These are phyloP conservation scores for Kregervanrija pseudodelftensis DNA, from an alignment of 805 yeast species.

Conservation along the genomic window DNA sequence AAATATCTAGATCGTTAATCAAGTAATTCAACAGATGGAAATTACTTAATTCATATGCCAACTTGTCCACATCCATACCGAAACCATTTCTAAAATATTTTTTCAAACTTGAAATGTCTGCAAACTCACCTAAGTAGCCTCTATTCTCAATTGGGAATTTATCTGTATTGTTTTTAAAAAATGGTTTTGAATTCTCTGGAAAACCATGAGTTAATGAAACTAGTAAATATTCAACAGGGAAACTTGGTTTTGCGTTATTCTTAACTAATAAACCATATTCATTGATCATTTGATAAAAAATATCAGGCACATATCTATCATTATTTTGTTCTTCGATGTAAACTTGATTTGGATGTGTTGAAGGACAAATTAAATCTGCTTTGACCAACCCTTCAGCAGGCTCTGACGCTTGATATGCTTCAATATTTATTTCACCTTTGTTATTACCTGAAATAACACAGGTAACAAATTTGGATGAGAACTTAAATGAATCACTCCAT, in stretches of 20 bases:
- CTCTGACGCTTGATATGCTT: slow-evolving; percentile 83
- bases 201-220: slow-evolving; percentile 92
- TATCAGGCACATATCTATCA: slow-evolving; percentile 87
- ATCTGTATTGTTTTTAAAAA: slow-evolving; percentile 34
- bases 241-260: slow-evolving; percentile 81
- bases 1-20: slow-evolving; percentile 41
- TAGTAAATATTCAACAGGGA: slow-evolving; percentile 84
- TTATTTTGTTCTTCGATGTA: slow-evolving; percentile 68
- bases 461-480: slow-evolving; percentile 87
- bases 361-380: slow-evolving; percentile 80
- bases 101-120: slow-evolving; percentile 52
- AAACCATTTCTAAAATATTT: slow-evolving; percentile 33
- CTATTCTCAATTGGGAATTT: slow-evolving; percentile 77
- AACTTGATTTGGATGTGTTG: slow-evolving; percentile 85
- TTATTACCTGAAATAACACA: slow-evolving; percentile 90
- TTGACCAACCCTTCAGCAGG: slow-evolving; percentile 81
- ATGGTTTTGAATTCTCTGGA: slow-evolving; percentile 54
- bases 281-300: slow-evolving; percentile 74
- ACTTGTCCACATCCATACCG: slow-evolving; percentile 15
- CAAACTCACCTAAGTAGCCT: slow-evolving; percentile 65
- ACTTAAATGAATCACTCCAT: slow-evolving; percentile 49
- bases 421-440: slow-evolving; percentile 82
- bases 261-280: slow-evolving; percentile 89
- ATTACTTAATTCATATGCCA: slow-evolving; percentile 38
- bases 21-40: slow-evolving; percentile 70